Conservation (phyloP, 768 basidiomycete species). For the Podaxis sp. region DNA sequence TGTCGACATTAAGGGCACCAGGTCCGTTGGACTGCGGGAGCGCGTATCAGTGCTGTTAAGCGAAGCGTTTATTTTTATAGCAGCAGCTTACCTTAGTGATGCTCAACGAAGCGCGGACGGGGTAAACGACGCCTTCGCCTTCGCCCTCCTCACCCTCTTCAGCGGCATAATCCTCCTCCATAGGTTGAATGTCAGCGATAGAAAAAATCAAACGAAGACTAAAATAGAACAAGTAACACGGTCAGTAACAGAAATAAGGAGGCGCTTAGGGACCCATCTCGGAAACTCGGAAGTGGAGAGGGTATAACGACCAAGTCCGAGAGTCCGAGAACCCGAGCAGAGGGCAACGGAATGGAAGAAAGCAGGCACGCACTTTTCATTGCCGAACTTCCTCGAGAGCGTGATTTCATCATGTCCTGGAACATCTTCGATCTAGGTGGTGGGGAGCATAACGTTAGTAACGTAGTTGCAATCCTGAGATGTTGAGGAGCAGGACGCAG, state of each 20-base stretch:
- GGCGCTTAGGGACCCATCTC: neutral
- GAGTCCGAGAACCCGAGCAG: neutral
- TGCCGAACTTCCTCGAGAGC: constrained; percentile 83
- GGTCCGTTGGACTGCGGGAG: constrained; percentile 41
- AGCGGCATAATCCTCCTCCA: constrained; percentile 33
- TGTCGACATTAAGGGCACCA: constrained; percentile 78
- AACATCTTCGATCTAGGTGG: constrained; percentile 64
- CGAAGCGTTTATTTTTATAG: neutral
- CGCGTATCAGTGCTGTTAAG: neutral
- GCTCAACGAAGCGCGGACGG: constrained; percentile 77
- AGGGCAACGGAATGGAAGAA: neutral
- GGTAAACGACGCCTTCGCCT: constrained; percentile 40
- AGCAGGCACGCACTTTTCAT: constrained; percentile 68
- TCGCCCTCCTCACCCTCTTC: constrained; percentile 28
- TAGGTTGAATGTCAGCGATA: constrained; percentile 77
- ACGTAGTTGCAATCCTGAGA: neutral
- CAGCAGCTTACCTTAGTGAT: constrained; percentile 70
- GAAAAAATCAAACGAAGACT: constrained; percentile 93
- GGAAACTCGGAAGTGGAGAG: neutral
- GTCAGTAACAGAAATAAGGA: constrained; percentile 5
- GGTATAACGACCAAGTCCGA: neutral
- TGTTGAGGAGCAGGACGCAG: neutral
- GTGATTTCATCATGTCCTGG: constrained; percentile 79
- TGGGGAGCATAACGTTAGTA: constrained; percentile 6
- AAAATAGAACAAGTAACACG: neutral